These are phyloP conservation scores for Alternaria sp. DNA, from an alignment of 2,329 filamentous ascomycete genomes.

Conservation along the genomic window DNA sequence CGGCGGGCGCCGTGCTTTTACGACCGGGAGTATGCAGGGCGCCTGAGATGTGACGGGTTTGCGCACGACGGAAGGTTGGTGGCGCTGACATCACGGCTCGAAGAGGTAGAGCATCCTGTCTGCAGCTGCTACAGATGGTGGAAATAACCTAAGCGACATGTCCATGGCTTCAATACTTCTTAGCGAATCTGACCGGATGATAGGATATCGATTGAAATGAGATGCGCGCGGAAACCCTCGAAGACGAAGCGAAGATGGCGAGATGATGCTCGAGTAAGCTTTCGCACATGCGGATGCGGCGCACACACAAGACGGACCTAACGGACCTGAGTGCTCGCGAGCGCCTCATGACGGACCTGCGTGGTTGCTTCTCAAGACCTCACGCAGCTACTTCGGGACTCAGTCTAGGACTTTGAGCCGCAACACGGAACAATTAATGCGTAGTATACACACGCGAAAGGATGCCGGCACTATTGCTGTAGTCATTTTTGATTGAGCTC, in stretches of 20 bases:
- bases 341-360: neutral
- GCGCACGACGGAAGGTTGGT: neutral
- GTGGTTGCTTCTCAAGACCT: neutral
- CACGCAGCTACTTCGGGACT: neutral
- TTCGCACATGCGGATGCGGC: neutral
- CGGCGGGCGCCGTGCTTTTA: neutral
- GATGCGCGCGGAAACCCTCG: neutral
- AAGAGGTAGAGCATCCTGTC: neutral
- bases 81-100: neutral
- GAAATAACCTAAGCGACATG: neutral
- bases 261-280: neutral
- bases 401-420: neutral
- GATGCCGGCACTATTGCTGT: neutral
- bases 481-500: neutral
- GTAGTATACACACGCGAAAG: neutral
- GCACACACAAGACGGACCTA: neutral
- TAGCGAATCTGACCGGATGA: neutral
- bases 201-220: neutral
- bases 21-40: neutral
- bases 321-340: neutral
- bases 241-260: rapidly evolving
- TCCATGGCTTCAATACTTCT: neutral
- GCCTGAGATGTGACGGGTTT: neutral
- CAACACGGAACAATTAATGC: neutral
- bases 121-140: neutral